Evolutionary conservation across 148 eudicot species (phyloP).

Genomic region (Pharnaceum exiguum): DNA sequence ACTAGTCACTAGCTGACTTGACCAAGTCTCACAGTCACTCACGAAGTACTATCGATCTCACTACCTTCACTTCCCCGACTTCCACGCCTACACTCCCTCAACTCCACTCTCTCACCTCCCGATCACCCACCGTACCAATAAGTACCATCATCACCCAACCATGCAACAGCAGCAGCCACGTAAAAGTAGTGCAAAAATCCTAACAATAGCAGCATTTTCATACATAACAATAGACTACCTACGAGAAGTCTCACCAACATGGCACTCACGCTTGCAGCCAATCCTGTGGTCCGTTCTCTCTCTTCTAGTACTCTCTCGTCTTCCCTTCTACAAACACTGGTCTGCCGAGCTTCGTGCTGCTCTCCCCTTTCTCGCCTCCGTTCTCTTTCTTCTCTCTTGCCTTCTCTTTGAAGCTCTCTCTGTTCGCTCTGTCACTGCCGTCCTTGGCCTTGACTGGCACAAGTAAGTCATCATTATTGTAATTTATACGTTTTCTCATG

Average conservation of each 20-base stretch:
- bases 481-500: background rate
- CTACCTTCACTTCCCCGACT: too few relatives aligned
- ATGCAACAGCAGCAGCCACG: conserved; percentile 12
- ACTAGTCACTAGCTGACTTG: too few relatives aligned
- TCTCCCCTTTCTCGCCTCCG: conserved; percentile 53
- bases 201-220: conserved; percentile 58
- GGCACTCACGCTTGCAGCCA: conserved; percentile 82
- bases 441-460: conserved; percentile 94
- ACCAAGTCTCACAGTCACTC: too few relatives aligned
- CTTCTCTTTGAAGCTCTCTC: conserved; percentile 68
- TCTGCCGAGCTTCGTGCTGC: conserved; percentile 69
- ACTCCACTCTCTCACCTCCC: too few relatives aligned
- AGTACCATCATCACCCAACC: conserved; percentile 25
- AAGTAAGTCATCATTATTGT: conserved; percentile 34
- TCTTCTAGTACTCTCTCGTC: conserved; percentile 52
- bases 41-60: too few relatives aligned
- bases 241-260: conserved; percentile 58
- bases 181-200: too few relatives aligned
- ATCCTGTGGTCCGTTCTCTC: conserved; percentile 53
- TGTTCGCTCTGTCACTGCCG: conserved; percentile 85
- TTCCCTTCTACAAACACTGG: conserved; percentile 80
- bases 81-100: too few relatives aligned
- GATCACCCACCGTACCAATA: too few relatives aligned
- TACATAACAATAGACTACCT: conserved; percentile 78
- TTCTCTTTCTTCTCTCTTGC: conserved; percentile 56